Conservation (phyloP, 192 early-diverging fungal species). For the Coemansia sp. region DNA sequence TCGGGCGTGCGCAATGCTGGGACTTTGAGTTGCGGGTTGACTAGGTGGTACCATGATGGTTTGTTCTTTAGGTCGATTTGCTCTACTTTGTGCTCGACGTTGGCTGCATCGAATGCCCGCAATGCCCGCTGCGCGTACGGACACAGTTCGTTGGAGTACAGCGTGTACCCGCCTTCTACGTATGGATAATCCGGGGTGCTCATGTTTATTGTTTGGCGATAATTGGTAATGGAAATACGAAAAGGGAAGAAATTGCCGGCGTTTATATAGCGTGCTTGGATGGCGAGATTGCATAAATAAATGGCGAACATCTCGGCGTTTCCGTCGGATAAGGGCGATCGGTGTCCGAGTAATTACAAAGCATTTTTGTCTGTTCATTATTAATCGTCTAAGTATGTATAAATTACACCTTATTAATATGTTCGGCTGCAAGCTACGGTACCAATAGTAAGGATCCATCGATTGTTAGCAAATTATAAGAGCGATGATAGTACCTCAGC, state of each 20-base stretch:
- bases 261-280: neutral
- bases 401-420: neutral
- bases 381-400: neutral
- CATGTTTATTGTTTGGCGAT: conserved; percentile 8
- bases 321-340: neutral
- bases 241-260: neutral
- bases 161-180: conserved; percentile 38
- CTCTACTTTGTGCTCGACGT: conserved; percentile 53
- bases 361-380: neutral
- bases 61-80: conserved; percentile 66
- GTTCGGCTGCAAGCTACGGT: no score
- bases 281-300: neutral
- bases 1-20: conserved; percentile 59
- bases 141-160: conserved; percentile 60
- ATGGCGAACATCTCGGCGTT: neutral
- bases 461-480: no score
- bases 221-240: neutral
- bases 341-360: neutral
- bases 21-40: conserved; percentile 69
- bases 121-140: conserved; percentile 70
- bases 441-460: no score
- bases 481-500: no score
- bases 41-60: conserved; percentile 60
- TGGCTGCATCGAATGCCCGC: conserved; percentile 60
- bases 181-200: conserved; percentile 21